phyloP scores from a whole-genome alignment of 208 protist genomes.

The Wallacemonas sp. region DNA sequence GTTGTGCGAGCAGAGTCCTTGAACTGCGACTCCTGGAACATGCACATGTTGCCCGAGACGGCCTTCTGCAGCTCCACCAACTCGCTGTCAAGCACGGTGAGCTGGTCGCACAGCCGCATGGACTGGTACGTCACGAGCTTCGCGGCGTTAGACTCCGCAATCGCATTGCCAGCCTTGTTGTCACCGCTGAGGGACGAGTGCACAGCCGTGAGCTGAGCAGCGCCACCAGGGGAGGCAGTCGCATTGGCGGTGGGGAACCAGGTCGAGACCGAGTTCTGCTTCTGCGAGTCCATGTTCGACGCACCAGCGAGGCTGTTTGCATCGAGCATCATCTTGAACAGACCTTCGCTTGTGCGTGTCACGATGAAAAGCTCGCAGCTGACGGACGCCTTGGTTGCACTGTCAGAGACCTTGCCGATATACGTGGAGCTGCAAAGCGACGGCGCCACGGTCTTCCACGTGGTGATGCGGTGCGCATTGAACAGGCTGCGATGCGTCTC shows the following conservation, averaged over 20 bases:
- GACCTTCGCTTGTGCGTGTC: conserved; percentile 65
- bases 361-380: conserved; percentile 82
- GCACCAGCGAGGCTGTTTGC: conserved; percentile 71
- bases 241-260: conserved; percentile 63
- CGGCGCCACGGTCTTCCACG: conserved; percentile 69
- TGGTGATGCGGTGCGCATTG: conserved; percentile 79
- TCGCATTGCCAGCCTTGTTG: conserved; percentile 59
- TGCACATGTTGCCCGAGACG: conserved; percentile 67
- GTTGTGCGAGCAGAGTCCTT: conserved; percentile 71
- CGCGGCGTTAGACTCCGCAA: conserved; percentile 67
- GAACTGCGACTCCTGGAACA: conserved; percentile 76
- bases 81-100: conserved; percentile 61
- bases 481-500: conserved; percentile 77
- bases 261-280: conserved; percentile 38
- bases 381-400: conserved; percentile 58
- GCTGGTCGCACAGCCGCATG: conserved; percentile 74
- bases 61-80: conserved; percentile 74
- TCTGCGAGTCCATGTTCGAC: conserved; percentile 47
- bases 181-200: conserved; percentile 82
- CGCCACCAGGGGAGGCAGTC: conserved; percentile 21
- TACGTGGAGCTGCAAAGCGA: conserved; percentile 64
- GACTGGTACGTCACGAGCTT: conserved; percentile 67
- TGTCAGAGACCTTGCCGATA: conserved; percentile 78
- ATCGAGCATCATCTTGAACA: conserved; percentile 74
- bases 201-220: conserved; percentile 62